Percentiles rank a stretch among this genome's conserved stretches.
phyloP scores from a whole-genome alignment of 176 grass and related monocot genomes.

The Hsuehochloa calcarea region DNA sequence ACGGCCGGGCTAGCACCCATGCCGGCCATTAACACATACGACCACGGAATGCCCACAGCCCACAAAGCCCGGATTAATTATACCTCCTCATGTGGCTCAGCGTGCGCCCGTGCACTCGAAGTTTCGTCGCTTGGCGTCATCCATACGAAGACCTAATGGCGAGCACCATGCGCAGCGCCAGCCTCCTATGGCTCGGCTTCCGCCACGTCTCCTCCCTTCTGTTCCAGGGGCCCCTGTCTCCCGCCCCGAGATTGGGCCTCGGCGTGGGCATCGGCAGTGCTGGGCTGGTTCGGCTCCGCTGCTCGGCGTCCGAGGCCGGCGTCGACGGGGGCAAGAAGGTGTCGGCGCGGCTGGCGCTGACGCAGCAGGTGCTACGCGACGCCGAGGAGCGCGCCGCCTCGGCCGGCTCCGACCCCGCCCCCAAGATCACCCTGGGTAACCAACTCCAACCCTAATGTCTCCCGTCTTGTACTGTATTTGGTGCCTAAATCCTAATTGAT shows the following conservation, averaged over 20 bases:
- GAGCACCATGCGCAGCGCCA: conserved; percentile 19
- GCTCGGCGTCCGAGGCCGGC: conserved; percentile 49
- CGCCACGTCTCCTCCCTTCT: conserved; percentile 25
- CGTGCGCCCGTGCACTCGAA: conserved; percentile 6
- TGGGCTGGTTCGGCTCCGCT: conserved; percentile 29
- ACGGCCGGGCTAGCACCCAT: not conserved
- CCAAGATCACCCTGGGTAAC: conserved; percentile 76
- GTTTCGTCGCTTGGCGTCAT: conserved; percentile 2
- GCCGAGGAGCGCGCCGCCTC: conserved; percentile 70
- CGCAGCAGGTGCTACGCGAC: conserved; percentile 72
- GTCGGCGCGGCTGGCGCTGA: conserved; percentile 66
- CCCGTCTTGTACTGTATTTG: not conserved
- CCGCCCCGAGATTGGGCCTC: not conserved
- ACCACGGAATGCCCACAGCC: not conserved
- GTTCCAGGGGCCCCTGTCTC: not conserved
- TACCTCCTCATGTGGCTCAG: not conserved
- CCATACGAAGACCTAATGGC: conserved; percentile 45
- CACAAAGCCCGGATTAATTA: not conserved
- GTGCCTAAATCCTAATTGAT: not conserved
- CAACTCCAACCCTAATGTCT: not conserved
- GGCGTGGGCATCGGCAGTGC: conserved; percentile 6
- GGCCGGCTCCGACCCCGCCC: conserved; percentile 60
- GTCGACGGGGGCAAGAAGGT: conserved; percentile 53
- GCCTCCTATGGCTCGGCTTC: conserved; percentile 40
- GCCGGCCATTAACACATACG: not conserved